Conservation (phyloP, 169 alveolate species). For the Plasmodium vivax region DNA sequence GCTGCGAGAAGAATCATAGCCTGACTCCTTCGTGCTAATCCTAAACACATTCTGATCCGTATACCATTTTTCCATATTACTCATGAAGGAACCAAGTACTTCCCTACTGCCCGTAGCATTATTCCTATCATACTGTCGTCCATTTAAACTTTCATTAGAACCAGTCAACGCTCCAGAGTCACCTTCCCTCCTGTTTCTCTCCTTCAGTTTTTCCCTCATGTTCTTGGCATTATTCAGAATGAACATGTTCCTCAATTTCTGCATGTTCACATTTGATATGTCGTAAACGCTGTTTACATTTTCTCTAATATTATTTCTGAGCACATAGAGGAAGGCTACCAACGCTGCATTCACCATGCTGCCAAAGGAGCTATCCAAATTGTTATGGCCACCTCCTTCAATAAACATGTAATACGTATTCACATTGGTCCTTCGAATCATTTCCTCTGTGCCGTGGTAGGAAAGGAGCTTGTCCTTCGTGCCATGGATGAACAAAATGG, state of each 20-base stretch:
- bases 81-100: background rate
- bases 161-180: background rate
- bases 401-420: conserved; percentile 80
- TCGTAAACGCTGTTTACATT: conserved; percentile 30
- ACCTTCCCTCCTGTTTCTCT: background rate
- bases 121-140: background rate
- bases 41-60: background rate
- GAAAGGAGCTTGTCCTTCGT: conserved; percentile 93
- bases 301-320: conserved; percentile 35
- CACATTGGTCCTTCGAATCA: conserved; percentile 76
- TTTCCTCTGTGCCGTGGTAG: conserved; percentile 76
- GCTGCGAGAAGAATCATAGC: conserved; percentile 9
- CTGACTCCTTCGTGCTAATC: background rate
- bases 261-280: conserved; percentile 8
- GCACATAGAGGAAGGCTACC: conserved; percentile 35
- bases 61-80: background rate
- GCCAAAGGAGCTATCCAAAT: conserved; percentile 77
- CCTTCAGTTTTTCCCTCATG: conserved; percentile 4
- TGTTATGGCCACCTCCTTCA: conserved; percentile 81
- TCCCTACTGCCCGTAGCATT: background rate
- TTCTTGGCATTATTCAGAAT: conserved; percentile 7
- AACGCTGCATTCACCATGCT: conserved; percentile 71
- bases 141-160: background rate
- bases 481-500: conserved; percentile 92
- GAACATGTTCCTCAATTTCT: conserved; percentile 19